phyloP scores from a whole-genome alignment of 1,284 basidiomycete species.

The Chalciporus sp. region DNA sequence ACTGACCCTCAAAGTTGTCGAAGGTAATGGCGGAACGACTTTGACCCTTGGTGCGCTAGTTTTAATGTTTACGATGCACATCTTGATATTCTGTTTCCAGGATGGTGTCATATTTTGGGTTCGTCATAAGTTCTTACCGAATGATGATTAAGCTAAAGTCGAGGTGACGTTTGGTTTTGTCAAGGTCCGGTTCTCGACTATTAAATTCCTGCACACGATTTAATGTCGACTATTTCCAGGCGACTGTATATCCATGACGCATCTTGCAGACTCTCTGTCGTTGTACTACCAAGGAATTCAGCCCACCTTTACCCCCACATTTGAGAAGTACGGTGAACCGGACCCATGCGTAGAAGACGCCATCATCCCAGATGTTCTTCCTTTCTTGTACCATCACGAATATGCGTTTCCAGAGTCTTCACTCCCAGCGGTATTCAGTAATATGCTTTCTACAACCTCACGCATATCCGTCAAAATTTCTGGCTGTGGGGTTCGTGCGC shows the following conservation, averaged over 20 bases:
- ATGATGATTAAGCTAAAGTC: not conserved
- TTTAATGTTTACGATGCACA: not conserved
- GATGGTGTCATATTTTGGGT: slow-evolving; percentile 10
- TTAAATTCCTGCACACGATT: not conserved
- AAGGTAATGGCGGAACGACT: slow-evolving; percentile 8
- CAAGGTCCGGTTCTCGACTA: not conserved
- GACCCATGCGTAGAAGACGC: not conserved
- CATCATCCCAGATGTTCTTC: not conserved
- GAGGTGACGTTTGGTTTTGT: not conserved
- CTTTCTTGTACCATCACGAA: slow-evolving; percentile 5
- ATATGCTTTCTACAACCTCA: slow-evolving; percentile 3
- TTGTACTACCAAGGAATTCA: slow-evolving; percentile 4
- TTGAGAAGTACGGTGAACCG: slow-evolving; percentile 8
- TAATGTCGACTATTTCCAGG: not conserved
- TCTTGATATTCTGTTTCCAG: not conserved
- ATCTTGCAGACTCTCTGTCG: not conserved
- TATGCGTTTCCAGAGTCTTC: not conserved
- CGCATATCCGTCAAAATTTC: slow-evolving; percentile 1
- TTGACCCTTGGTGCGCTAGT: not conserved
- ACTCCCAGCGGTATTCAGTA: not conserved
- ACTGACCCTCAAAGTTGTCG: slow-evolving; percentile 7
- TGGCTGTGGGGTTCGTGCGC: not conserved
- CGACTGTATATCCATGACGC: slow-evolving; percentile 4
- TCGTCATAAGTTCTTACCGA: not conserved
- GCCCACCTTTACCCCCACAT: slow-evolving; percentile 3